Evolutionary conservation across 2,329 filamentous ascomycete species (phyloP).

Genomic region (Neofusicoccum parvum): DNA sequence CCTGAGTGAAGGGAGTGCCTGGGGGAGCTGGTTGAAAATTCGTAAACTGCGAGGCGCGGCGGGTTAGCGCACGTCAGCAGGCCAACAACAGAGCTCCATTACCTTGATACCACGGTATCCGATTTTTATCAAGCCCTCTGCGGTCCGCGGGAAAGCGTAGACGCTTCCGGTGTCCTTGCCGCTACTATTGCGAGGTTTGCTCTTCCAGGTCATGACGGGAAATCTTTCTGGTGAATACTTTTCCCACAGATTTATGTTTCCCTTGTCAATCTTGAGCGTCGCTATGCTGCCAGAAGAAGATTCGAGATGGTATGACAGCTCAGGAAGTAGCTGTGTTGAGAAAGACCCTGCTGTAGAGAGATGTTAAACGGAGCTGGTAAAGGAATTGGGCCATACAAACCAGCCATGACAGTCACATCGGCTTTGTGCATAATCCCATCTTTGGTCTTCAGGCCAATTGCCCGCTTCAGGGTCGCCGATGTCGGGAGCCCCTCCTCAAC

Average conservation of each 20-base stretch:
- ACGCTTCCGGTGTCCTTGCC: neutral
- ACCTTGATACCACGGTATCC: constrained; percentile 4
- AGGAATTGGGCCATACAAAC: neutral
- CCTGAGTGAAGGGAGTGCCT: neutral
- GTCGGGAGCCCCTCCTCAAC: neutral
- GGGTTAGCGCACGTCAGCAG: neutral
- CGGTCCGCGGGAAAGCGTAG: neutral
- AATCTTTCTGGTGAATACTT: neutral
- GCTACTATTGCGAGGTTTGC: neutral
- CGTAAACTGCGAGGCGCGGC: neutral
- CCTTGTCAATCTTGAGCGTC: neutral
- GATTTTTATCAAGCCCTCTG: neutral
- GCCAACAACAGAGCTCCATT: too few species aligned
- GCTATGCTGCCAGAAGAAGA: neutral
- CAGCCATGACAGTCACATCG: neutral
- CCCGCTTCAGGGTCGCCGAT: neutral
- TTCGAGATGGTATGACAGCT: neutral
- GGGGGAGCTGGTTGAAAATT: neutral
- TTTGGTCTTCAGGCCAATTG: neutral
- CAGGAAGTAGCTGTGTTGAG: neutral
- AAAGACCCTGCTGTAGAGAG: neutral
- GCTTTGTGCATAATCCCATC: neutral
- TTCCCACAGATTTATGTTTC: neutral
- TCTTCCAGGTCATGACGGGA: neutral
- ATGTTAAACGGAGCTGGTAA: neutral